Percentiles rank a stretch among this genome's conserved stretches.
phyloP scores from a whole-genome alignment of 176 grass and related monocot species.

The Triticum turgidum region DNA sequence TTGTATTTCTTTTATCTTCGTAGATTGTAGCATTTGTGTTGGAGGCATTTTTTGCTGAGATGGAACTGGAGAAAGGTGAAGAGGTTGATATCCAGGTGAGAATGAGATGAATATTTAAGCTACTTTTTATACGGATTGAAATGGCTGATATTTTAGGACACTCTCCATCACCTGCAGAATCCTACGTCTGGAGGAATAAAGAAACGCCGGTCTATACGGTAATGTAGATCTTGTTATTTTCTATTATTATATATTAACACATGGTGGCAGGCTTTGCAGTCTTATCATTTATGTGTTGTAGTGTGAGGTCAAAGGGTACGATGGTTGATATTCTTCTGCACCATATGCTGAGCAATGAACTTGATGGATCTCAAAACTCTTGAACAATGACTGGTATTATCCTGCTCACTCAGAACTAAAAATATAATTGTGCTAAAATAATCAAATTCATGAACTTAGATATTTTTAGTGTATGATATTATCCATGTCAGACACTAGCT shows the following conservation, averaged over 20 bases:
- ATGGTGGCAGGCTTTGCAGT: constrained; percentile 11
- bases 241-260: constrained; percentile 7
- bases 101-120: constrained; percentile 36
- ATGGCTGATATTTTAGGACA: constrained; percentile 9
- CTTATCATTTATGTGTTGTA: constrained; percentile 25
- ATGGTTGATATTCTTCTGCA: constrained; percentile 92
- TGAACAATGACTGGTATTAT: constrained; percentile 40
- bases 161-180: constrained; percentile 24
- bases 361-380: constrained; percentile 53
- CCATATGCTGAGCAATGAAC: constrained; percentile 85
- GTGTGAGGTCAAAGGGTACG: constrained; percentile 60
- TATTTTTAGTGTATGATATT: neutral
- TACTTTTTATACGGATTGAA: neutral
- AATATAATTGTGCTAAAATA: constrained; percentile 11
- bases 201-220: constrained; percentile 43
- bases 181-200: constrained; percentile 24
- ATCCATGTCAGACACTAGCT: neutral
- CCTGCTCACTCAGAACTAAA: constrained; percentile 11
- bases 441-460: neutral
- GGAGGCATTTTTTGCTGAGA: constrained; percentile 99
- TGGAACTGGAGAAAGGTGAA: constrained; percentile 79
- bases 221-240: constrained; percentile 39
- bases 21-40: constrained; percentile 97
- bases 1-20: constrained; percentile 8
- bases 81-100: constrained; percentile 51